Evolutionary conservation across 1,284 basidiomycete species (phyloP).

Genomic region (Apiotrichum domesticum): DNA sequence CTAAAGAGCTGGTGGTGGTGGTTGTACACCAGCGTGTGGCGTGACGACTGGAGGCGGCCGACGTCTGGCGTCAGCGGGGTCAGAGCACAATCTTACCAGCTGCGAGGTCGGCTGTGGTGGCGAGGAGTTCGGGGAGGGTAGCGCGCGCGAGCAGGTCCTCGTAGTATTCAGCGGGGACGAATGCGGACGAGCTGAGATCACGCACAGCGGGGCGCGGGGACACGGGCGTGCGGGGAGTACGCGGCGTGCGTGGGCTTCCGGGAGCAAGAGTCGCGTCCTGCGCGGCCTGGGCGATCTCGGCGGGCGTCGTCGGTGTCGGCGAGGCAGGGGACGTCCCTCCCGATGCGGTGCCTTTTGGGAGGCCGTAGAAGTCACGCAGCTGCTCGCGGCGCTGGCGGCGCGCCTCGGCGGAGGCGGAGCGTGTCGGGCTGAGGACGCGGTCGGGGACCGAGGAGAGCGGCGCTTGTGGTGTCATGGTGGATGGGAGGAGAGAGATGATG

Average conservation of each 20-base stretch:
- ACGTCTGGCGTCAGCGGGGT: slow-evolving; percentile 28
- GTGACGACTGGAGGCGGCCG: slow-evolving; percentile 37
- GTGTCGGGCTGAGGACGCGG: slow-evolving; percentile 12
- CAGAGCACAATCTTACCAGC: slow-evolving; percentile 25
- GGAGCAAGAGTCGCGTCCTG: too few relatives aligned
- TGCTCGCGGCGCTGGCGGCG: slow-evolving; percentile 33
- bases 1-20: slow-evolving; percentile 48
- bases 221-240: not conserved
- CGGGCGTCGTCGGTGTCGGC: not conserved
- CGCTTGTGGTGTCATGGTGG: not conserved
- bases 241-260: not conserved
- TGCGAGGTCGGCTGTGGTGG: slow-evolving; percentile 27
- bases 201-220: not conserved
- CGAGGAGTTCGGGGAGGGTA: slow-evolving; percentile 34
- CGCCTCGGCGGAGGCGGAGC: slow-evolving; percentile 16
- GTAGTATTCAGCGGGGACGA: slow-evolving; percentile 39
- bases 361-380: slow-evolving; percentile 39
- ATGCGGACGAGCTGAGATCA: slow-evolving; percentile 16
- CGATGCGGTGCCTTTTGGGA: slow-evolving; percentile 4
- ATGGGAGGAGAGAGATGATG: too few relatives aligned
- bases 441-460: slow-evolving; percentile 7
- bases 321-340: slow-evolving; percentile 2
- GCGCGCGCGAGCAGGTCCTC: slow-evolving; percentile 36
- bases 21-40: slow-evolving; percentile 46
- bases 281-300: not conserved